A percentile compares a stretch with the other conserved stretches of the same genome.
Conservation (phyloP, 805 yeast genomes). For the Ascoidea asiatica region DNA sequence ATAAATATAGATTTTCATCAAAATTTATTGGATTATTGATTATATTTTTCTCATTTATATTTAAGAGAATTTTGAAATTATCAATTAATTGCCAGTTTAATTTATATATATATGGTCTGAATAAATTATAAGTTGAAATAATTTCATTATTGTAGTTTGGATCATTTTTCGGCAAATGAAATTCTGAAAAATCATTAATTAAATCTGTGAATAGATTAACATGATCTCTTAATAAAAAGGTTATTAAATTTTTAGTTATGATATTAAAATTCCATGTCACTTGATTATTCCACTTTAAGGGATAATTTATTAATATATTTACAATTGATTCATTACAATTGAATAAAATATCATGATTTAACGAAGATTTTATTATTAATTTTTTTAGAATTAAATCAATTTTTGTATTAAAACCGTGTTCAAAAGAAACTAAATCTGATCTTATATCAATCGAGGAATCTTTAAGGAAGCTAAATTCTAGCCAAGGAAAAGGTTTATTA, state of each 20-base stretch:
- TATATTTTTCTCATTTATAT: conserved; percentile 79
- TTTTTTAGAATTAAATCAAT: conserved; percentile 30
- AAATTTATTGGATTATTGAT: conserved; percentile 81
- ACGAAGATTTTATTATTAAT: conserved; percentile 66
- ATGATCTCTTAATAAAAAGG: conserved; percentile 75
- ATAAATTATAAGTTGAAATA: conserved; percentile 52
- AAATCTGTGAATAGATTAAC: conserved; percentile 59
- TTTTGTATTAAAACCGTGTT: conserved; percentile 40
- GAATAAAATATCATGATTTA: conserved; percentile 74
- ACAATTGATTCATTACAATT: conserved; percentile 45
- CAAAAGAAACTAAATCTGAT: conserved; percentile 39
- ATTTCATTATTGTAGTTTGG: conserved; percentile 8
- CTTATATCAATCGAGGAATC: conserved; percentile 35
- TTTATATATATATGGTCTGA: conserved; percentile 56
- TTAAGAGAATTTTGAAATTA: conserved; percentile 48
- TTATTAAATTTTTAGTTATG: conserved; percentile 34
- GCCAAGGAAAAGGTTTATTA: conserved; percentile 79
- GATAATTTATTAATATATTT: conserved; percentile 48
- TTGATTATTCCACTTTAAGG: conserved; percentile 73
- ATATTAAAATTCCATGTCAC: conserved; percentile 55
- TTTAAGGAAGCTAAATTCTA: conserved; percentile 51
- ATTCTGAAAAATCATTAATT: conserved; percentile 63
- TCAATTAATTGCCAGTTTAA: conserved; percentile 45
- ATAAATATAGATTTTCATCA: conserved; percentile 62
- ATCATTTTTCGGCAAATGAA: conserved; percentile 35